Evolutionary conservation across 2,329 filamentous ascomycete genomes (phyloP), one percentile per base, ranked within the genome.

Genomic region (Pyricularia sp.): DNA sequence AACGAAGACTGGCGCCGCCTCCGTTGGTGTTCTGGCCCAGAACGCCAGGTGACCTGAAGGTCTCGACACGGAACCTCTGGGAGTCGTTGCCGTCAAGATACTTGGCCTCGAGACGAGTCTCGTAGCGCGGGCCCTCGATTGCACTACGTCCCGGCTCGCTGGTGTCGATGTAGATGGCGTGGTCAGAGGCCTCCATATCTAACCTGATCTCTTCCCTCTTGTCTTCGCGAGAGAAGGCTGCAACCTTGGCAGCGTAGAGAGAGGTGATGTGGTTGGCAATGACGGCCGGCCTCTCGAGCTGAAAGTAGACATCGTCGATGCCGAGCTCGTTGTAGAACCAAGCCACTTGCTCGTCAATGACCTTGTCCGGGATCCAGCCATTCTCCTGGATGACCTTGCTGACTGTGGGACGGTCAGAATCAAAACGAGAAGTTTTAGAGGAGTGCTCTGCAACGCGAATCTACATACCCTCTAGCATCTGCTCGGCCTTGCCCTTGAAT

Each of bases 281-380:
- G 70, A 92, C 92, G 69, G 92, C 89, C 23, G 91, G 91, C 4
- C 86, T 88, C 82, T 97, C 94, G 73, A 94, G 93, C 77, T 94
- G 89, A 82, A 98, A 98, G 84, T 97, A 98, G 81, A 97, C 94
- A 84, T 97, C 95, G 76, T 99, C 95, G 75, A 99, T 99, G 74
- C 95, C 73, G 28, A 99, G 88, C 79, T 96, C 91, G 78, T 95
- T 92, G 84, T 99, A 99, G 84, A 99, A 99, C 94, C 95, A 99
- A 70, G 88, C 86, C 67, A 94, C 92, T 81, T 99, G 94, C 30
- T 89, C 86, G 71, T 96, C 91, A 71, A 97, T 86, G 73, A 97
- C 91, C 68, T 91, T 85, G 69, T 87, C 85, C 1, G 95, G 95
- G 71, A 99, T 92, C 86, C 96, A 97, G 70, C 90, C 92, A 76